These are phyloP conservation scores for Talaromyces rugulosus DNA, from an alignment of 2,329 filamentous ascomycete species.

Conservation along the genomic window DNA sequence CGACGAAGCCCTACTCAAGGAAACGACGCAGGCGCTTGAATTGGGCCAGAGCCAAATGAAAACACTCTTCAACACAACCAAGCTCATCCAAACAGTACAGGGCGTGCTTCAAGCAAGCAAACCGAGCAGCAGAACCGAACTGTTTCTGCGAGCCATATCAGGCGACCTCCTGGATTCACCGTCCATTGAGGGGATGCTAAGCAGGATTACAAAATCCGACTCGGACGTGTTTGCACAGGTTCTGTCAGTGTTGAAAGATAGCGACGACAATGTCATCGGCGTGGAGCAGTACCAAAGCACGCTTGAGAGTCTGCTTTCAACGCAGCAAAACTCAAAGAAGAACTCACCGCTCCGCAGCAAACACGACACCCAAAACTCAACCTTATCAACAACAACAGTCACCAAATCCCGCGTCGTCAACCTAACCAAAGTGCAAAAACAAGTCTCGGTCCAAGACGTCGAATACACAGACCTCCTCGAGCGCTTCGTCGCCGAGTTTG, in stretches of 20 bases:
- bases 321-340: slow-evolving; percentile 35
- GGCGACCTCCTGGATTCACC: slow-evolving; percentile 52
- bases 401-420: slow-evolving; percentile 54
- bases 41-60: slow-evolving; percentile 38
- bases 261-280: slow-evolving; percentile 26
- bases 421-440: slow-evolving; percentile 54
- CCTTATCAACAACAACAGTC: slow-evolving; percentile 55
- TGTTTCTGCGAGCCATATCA: slow-evolving; percentile 40
- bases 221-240: slow-evolving; percentile 46
- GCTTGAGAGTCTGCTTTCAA: slow-evolving; percentile 45
- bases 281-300: slow-evolving; percentile 44
- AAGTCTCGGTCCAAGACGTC: slow-evolving; percentile 50
- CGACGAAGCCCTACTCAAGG: slow-evolving; percentile 44
- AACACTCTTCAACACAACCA: slow-evolving; percentile 30
- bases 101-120: slow-evolving; percentile 27
- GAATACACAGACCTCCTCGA: slow-evolving; percentile 54
- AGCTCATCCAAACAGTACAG: slow-evolving; percentile 23
- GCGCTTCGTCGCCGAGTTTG: slow-evolving; percentile 37
- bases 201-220: slow-evolving; percentile 49
- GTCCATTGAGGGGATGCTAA: slow-evolving; percentile 49
- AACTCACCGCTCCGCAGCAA: slow-evolving; percentile 62
- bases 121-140: slow-evolving; percentile 27
- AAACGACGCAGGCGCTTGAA: slow-evolving; percentile 35
- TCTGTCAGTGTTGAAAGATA: slow-evolving; percentile 33
- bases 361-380: slow-evolving; percentile 63